Evolutionary conservation across 768 basidiomycete genomes (phyloP).

Genomic region (Suillus brevipes): DNA sequence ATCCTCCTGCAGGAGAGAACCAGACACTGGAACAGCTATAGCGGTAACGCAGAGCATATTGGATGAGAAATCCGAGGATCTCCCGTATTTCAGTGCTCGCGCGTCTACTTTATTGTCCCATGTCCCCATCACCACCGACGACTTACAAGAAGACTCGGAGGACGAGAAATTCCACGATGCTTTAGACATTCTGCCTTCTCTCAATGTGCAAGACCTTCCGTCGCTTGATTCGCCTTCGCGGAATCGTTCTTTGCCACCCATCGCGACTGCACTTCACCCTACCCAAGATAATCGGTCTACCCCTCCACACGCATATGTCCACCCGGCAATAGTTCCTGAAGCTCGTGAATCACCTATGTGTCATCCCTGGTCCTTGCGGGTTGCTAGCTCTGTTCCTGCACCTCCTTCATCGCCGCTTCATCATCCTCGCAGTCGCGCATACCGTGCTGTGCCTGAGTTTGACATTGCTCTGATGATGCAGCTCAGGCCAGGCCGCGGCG

Average conservation of each 20-base stretch:
- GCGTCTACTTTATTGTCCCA: background rate
- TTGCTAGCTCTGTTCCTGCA: slow-evolving; percentile 22
- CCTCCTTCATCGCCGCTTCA: slow-evolving; percentile 15
- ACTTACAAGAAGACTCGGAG: slow-evolving; percentile 17
- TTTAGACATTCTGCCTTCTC: slow-evolving; percentile 27
- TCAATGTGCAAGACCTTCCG: slow-evolving; percentile 20
- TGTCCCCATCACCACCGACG: background rate
- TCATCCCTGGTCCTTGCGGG: slow-evolving; percentile 33
- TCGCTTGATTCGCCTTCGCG: slow-evolving; percentile 10
- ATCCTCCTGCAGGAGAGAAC: background rate
- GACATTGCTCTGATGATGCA: slow-evolving; percentile 81
- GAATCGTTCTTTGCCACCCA: slow-evolving; percentile 16
- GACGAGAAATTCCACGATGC: slow-evolving; percentile 35
- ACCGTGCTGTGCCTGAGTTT: slow-evolving; percentile 45
- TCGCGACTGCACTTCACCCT: slow-evolving; percentile 13
- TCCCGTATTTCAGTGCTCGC: background rate
- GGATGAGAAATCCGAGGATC: background rate
- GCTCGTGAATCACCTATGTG: slow-evolving; percentile 21
- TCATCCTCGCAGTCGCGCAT: slow-evolving; percentile 25
- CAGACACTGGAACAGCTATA: background rate
- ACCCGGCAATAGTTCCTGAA: slow-evolving; percentile 9
- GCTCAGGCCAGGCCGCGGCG: slow-evolving; percentile 67
- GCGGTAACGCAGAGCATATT: background rate
- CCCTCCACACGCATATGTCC: background rate
- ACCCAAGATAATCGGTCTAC: background rate